Conservation (phyloP, 116 monocot species). For the Zostera marina region DNA sequence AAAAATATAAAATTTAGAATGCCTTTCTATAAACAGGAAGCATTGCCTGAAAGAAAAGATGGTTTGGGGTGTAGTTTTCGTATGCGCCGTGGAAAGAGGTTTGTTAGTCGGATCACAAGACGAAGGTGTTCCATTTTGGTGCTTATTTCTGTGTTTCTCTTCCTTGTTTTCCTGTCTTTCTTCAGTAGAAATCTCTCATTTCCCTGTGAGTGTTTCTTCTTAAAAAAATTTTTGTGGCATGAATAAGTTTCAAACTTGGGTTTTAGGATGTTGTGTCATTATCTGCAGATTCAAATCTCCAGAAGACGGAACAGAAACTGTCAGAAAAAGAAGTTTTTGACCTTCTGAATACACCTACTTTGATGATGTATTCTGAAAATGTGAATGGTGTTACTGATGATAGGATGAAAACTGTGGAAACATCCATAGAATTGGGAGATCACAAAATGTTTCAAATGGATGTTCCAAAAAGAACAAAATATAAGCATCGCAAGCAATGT, state of each 20-base stretch:
- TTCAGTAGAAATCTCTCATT: constrained; percentile 4
- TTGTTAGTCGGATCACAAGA: constrained; percentile 1
- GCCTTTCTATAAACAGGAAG: constrained; percentile 5
- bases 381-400: neutral
- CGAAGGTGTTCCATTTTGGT: constrained; percentile 3
- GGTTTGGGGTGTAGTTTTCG: neutral
- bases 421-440: neutral
- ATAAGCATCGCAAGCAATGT: constrained; percentile 3
- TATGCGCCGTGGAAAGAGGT: constrained; percentile 5
- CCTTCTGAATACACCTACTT: constrained; percentile 1
- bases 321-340: constrained; percentile 5
- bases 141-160: constrained; percentile 1
- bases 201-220: constrained; percentile 4
- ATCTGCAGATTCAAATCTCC: neutral
- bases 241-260: neutral
- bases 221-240: neutral
- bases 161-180: constrained; percentile 7
- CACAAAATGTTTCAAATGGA: neutral
- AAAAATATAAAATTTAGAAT: neutral
- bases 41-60: constrained; percentile 6
- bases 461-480: neutral
- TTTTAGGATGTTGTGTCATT: neutral
- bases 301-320: neutral
- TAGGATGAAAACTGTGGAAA: neutral
- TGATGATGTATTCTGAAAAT: neutral